Evolutionary conservation across 2,329 filamentous ascomycete species (phyloP).

Genomic region (Claviceps sp.): DNA sequence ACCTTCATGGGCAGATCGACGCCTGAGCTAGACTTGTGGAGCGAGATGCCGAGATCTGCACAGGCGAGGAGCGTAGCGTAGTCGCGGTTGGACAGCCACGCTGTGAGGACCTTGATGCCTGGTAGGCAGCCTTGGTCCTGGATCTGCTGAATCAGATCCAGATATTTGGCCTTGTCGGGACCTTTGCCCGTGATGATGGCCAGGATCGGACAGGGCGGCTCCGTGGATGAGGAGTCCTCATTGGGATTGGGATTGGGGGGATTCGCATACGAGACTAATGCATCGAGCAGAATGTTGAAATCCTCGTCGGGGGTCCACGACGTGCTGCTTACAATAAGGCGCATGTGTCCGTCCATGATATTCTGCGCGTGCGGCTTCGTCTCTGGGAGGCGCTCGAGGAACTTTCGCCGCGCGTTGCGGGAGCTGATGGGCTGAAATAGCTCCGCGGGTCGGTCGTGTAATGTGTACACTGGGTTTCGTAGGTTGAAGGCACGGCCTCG

Average conservation of each 20-base stretch:
- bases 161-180: constrained; percentile 66
- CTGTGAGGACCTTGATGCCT: constrained; percentile 60
- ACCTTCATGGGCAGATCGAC: constrained; percentile 99
- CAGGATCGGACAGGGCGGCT: constrained; percentile 49
- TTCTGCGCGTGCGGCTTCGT: constrained; percentile 45
- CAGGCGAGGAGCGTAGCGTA: constrained; percentile 75
- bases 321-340: constrained; percentile 78
- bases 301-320: constrained; percentile 98
- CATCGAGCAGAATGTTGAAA: constrained; percentile 75
- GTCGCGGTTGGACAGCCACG: constrained; percentile 72
- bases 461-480: constrained; percentile 48
- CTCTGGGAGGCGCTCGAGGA: constrained; percentile 53
- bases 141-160: constrained; percentile 49
- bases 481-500: constrained; percentile 49
- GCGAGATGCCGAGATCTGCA: constrained; percentile 77
- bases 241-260: constrained; percentile 10
- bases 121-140: constrained; percentile 48
- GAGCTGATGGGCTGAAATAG: constrained; percentile 61
- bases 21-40: constrained; percentile 87
- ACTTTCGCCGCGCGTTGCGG: constrained; percentile 32
- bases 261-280: constrained; percentile 60
- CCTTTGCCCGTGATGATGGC: constrained; percentile 93
- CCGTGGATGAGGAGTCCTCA: constrained; percentile 24
- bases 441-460: constrained; percentile 76
- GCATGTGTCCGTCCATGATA: constrained; percentile 44